Conservation (phyloP, 768 basidiomycete species). For the Suillus fuscotomentosus region DNA sequence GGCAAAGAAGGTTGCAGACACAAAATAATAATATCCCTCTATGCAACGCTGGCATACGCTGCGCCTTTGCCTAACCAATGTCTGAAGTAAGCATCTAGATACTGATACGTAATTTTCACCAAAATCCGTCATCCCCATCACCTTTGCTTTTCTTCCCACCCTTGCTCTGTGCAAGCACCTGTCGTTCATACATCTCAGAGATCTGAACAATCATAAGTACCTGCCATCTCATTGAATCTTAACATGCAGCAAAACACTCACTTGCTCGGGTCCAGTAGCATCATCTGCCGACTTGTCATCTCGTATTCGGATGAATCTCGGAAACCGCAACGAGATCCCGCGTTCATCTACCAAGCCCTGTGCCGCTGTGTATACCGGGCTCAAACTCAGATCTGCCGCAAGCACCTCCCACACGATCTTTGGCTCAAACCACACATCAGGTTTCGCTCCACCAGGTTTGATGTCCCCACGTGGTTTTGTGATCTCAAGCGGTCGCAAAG, state of each 20-base stretch:
- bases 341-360: conserved; percentile 87
- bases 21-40: conserved; percentile 15
- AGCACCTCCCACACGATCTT: conserved; percentile 98
- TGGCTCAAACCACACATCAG: conserved; percentile 98
- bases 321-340: conserved; percentile 95
- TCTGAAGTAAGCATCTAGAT: conserved; percentile 15
- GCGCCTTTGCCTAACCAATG: not conserved
- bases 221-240: not conserved
- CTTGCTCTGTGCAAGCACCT: conserved; percentile 76
- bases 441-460: conserved; percentile 90
- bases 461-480: conserved; percentile 75
- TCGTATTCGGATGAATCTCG: conserved; percentile 86
- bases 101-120: conserved; percentile 43
- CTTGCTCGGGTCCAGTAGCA: conserved; percentile 92
- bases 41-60: not conserved
- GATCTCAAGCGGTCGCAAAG: conserved; percentile 75
- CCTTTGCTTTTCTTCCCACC: conserved; percentile 65
- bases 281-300: conserved; percentile 94
- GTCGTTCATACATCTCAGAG: conserved; percentile 91
- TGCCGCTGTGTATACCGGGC: conserved; percentile 94
- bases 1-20: conserved; percentile 35
- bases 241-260: conserved; percentile 30
- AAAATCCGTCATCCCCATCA: conserved; percentile 73
- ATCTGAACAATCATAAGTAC: conserved; percentile 45
- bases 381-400: conserved; percentile 94